Evolutionary conservation across 148 eudicot species (phyloP).

Genomic region (Chenopodium album): DNA sequence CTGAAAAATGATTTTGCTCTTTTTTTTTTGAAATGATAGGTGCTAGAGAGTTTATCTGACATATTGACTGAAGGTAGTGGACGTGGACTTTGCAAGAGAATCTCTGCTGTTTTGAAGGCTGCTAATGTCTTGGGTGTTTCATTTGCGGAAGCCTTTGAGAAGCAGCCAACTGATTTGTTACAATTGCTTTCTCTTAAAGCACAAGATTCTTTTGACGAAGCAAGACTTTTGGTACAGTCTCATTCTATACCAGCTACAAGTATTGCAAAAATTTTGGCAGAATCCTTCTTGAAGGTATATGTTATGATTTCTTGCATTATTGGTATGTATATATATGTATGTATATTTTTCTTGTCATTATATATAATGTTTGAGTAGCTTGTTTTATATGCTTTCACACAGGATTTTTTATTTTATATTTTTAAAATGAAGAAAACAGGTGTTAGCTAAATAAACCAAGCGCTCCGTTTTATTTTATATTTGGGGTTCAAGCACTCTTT

Average conservation of each 20-base stretch:
- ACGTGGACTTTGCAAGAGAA: constrained; percentile 82
- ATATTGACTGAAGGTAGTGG: constrained; percentile 77
- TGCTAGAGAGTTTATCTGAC: constrained; percentile 61
- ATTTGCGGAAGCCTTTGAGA: constrained; percentile 86
- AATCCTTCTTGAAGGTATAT: constrained; percentile 84
- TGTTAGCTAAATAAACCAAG: no score
- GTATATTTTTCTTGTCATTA: not conserved
- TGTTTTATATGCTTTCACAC: not conserved
- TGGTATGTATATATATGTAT: not conserved
- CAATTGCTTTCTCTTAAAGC: constrained; percentile 98
- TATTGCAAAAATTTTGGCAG: constrained; percentile 91
- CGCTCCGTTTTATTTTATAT: no score
- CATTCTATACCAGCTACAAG: constrained; percentile 85
- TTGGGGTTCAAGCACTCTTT: no score
- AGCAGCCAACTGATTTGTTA: constrained; percentile 79
- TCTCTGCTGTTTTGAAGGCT: constrained; percentile 82
- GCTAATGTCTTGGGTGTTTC: constrained; percentile 79
- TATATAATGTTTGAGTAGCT: not conserved
- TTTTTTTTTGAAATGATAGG: constrained; percentile 35
- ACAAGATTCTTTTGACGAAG: constrained; percentile 94
- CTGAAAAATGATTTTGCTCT: not conserved
- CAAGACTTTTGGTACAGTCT: constrained; percentile 73
- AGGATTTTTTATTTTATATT: not conserved
- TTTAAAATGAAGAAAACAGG: no score
- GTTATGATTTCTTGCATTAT: constrained; percentile 1